Evolutionary conservation across 2,329 filamentous ascomycete species (phyloP).

Genomic region (Pyrenochaeta sp.): DNA sequence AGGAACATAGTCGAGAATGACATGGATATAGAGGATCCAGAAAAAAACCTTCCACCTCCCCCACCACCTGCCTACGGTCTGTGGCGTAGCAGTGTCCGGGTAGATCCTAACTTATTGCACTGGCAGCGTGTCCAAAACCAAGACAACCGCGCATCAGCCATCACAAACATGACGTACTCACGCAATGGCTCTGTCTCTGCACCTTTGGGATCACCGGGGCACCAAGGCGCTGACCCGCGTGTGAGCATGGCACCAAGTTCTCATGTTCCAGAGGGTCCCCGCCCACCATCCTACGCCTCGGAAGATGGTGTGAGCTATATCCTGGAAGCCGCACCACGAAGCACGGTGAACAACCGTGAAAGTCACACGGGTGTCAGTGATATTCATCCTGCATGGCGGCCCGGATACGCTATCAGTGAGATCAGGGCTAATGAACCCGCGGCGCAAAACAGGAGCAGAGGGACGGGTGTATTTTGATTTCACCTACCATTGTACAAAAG

Average conservation of each 20-base stretch:
- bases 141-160: slow-evolving; percentile 3
- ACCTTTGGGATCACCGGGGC: too few relatives aligned
- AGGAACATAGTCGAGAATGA: slow-evolving; percentile 51
- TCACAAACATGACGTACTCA: slow-evolving; percentile 8
- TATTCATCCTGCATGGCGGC: slow-evolving; percentile 49
- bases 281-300: slow-evolving; percentile 79
- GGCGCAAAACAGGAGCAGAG: too few relatives aligned
- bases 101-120: slow-evolving; percentile 81
- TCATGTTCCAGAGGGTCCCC: slow-evolving; percentile 32
- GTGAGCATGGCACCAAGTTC: neutral
- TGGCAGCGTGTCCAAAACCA: slow-evolving; percentile 70
- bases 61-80: slow-evolving; percentile 84
- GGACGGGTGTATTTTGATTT: neutral
- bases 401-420: slow-evolving; percentile 42
- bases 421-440: slow-evolving; percentile 11
- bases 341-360: slow-evolving; percentile 24
- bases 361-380: slow-evolving; percentile 38
- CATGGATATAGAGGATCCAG: slow-evolving; percentile 15
- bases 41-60: slow-evolving; percentile 30
- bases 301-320: slow-evolving; percentile 80
- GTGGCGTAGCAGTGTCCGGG: slow-evolving; percentile 82
- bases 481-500: neutral
- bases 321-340: slow-evolving; percentile 66
- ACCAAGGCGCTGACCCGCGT: neutral
- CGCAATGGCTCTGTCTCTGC: slow-evolving; percentile 6